phyloP scores from a whole-genome alignment of 1,139 yeast species.

The Martiniozyma asiatica region DNA sequence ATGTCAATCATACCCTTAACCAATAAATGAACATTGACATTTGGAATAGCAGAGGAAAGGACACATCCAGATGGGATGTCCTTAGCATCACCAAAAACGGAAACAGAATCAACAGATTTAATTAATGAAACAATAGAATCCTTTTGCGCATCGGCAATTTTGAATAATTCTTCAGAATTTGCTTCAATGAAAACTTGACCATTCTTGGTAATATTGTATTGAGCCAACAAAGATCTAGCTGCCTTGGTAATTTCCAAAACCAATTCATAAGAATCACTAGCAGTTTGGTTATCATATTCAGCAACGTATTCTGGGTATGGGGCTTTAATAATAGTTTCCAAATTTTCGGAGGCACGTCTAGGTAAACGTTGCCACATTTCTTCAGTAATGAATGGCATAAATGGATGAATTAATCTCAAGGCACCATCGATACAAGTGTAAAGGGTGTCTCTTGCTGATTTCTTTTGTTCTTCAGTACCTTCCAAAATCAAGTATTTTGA shows the following conservation, averaged over 20 bases:
- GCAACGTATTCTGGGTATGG: conserved; percentile 57
- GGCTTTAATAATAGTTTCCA: conserved; percentile 64
- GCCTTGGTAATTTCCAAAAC: conserved; percentile 80
- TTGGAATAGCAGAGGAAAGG: conserved; percentile 66
- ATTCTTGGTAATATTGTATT: conserved; percentile 76
- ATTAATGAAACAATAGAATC: conserved; percentile 81
- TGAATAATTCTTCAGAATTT: conserved; percentile 32
- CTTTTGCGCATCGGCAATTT: conserved; percentile 56
- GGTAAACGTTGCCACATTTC: conserved; percentile 99
- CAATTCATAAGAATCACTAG: conserved; percentile 68
- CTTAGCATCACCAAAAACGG: conserved; percentile 40
- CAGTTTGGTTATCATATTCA: conserved; percentile 49
- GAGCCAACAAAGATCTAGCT: conserved; percentile 85
- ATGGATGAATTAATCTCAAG: conserved; percentile 86
- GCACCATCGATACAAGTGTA: conserved; percentile 92
- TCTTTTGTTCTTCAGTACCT: conserved; percentile 74
- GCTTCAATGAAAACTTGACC: conserved; percentile 80
- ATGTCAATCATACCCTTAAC: conserved; percentile 93
- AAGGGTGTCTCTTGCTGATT: conserved; percentile 86
- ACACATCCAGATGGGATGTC: conserved; percentile 86
- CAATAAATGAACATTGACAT: conserved; percentile 74
- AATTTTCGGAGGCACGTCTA: conserved; percentile 62
- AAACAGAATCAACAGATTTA: conserved; percentile 72
- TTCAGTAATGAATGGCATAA: conserved; percentile 94
- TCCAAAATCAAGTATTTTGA: conserved; percentile 86